Evolutionary conservation across 805 yeast genomes (phyloP).

Genomic region (Zygosaccharomyces kombuchaensis): DNA sequence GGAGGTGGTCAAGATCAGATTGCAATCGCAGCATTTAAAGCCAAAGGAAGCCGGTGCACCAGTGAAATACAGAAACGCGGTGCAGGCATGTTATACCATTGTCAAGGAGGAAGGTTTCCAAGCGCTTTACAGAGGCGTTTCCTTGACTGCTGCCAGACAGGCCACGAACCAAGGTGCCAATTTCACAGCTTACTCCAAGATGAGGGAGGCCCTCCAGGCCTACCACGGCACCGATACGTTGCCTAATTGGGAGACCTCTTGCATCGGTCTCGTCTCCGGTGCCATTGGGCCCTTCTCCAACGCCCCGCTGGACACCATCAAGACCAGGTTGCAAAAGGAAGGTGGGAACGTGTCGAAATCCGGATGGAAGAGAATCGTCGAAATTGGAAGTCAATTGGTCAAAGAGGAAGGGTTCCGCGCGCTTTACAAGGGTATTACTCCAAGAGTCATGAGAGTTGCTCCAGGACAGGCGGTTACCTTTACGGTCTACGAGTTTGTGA

Average conservation of each 20-base stretch:
- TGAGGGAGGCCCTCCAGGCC: slow-evolving; percentile 66
- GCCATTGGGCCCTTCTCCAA: slow-evolving; percentile 97
- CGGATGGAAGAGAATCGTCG: slow-evolving; percentile 70
- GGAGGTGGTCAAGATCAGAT: slow-evolving; percentile 94
- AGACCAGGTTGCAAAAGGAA: slow-evolving; percentile 93
- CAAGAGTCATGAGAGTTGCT: slow-evolving; percentile 98
- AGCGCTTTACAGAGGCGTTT: slow-evolving; percentile 89
- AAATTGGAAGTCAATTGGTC: slow-evolving; percentile 76
- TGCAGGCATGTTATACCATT: slow-evolving; percentile 81
- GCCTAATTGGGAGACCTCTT: slow-evolving; percentile 92
- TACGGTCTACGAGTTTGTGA: slow-evolving; percentile 90
- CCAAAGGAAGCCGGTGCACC: slow-evolving; percentile 37
- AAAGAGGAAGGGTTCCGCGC: slow-evolving; percentile 87
- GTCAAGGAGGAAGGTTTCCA: slow-evolving; percentile 86
- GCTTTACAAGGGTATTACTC: slow-evolving; percentile 94
- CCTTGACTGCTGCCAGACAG: slow-evolving; percentile 94
- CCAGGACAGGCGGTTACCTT: slow-evolving; percentile 99
- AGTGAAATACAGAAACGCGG: slow-evolving; percentile 88
- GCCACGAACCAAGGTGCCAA: slow-evolving; percentile 98
- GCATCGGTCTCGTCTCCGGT: slow-evolving; percentile 88
- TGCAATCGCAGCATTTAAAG: slow-evolving; percentile 85
- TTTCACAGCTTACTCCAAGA: slow-evolving; percentile 87
- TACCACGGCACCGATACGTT: slow-evolving; percentile 53
- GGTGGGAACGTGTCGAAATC: slow-evolving; percentile 61
- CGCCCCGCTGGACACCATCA: slow-evolving; percentile 95